Conservation (phyloP, 768 basidiomycete genomes). For the Lactifluus pinguis region DNA sequence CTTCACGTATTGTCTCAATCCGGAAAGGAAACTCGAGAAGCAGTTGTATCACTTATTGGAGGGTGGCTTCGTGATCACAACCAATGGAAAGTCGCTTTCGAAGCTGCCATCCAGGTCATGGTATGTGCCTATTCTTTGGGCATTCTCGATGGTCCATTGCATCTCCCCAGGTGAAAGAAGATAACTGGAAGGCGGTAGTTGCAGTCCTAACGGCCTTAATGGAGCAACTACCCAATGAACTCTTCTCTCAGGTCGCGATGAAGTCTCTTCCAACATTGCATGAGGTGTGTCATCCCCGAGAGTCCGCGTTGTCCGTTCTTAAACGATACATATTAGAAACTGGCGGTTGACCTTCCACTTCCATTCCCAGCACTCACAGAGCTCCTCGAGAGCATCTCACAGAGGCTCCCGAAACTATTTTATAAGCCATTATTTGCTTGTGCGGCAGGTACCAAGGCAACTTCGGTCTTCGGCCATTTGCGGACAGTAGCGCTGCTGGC, state of each 20-base stretch:
- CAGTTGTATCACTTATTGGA: constrained; percentile 18
- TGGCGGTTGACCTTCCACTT: constrained; percentile 41
- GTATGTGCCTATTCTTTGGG: not conserved
- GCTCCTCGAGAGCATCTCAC: constrained; percentile 44
- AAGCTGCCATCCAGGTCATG: constrained; percentile 11
- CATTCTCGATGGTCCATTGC: not conserved
- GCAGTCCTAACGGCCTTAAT: constrained; percentile 36
- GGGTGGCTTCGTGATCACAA: constrained; percentile 26
- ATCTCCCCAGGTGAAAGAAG: constrained; percentile 29
- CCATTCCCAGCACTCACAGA: constrained; percentile 39
- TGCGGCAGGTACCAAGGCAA: constrained; percentile 52
- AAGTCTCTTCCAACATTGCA: constrained; percentile 38
- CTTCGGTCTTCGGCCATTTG: constrained; percentile 49
- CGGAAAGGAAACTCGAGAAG: constrained; percentile 12
- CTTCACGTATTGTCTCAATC: constrained; percentile 32
- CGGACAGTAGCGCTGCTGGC: constrained; percentile 43
- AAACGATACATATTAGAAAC: constrained; percentile 27
- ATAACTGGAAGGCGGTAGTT: constrained; percentile 36
- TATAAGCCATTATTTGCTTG: constrained; percentile 66
- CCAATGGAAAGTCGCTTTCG: constrained; percentile 14
- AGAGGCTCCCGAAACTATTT: constrained; percentile 50
- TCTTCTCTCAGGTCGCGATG: constrained; percentile 33
- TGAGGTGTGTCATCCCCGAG: constrained; percentile 33
- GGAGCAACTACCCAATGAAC: constrained; percentile 38
- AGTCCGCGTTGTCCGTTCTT: not conserved